Percentiles rank a stretch among this genome's conserved stretches.
These are phyloP conservation scores for Trichoderma atroviride DNA, from an alignment of 2,329 filamentous ascomycete genomes.

Conservation along the genomic window DNA sequence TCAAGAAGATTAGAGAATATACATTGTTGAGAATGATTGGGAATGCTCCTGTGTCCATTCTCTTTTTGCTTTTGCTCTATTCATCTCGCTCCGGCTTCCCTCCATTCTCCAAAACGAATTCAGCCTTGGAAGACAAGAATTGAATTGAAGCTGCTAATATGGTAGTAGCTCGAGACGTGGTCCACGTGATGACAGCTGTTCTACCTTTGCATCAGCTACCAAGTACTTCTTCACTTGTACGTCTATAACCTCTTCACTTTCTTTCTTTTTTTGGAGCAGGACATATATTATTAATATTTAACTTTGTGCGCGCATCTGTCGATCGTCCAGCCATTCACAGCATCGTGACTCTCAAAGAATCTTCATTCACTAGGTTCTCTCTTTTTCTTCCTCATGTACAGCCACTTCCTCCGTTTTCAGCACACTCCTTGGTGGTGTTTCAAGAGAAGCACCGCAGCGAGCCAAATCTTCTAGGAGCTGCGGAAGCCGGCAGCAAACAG, in stretches of 20 bases:
- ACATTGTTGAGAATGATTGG: background rate
- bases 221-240: background rate
- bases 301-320: background rate
- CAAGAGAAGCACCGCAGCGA: constrained; percentile 1
- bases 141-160: background rate
- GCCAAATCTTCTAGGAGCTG: constrained; percentile 10
- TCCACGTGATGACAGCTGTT: constrained; percentile 15
- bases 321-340: background rate
- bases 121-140: background rate
- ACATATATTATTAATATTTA: background rate
- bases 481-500: background rate
- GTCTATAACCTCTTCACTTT: background rate
- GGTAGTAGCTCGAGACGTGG: background rate
- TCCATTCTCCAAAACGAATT: background rate
- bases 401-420: background rate
- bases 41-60: background rate
- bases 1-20: background rate
- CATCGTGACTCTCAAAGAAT: background rate
- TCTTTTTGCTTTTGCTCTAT: background rate
- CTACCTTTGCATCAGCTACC: background rate
- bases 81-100: background rate
- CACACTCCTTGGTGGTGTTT: constrained; percentile 1
- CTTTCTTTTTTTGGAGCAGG: background rate
- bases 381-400: background rate
- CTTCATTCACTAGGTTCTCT: background rate